Base-by-base conservation (phyloP, 345 rosid genomes). In the Bruguiera parviflora region DNA sequence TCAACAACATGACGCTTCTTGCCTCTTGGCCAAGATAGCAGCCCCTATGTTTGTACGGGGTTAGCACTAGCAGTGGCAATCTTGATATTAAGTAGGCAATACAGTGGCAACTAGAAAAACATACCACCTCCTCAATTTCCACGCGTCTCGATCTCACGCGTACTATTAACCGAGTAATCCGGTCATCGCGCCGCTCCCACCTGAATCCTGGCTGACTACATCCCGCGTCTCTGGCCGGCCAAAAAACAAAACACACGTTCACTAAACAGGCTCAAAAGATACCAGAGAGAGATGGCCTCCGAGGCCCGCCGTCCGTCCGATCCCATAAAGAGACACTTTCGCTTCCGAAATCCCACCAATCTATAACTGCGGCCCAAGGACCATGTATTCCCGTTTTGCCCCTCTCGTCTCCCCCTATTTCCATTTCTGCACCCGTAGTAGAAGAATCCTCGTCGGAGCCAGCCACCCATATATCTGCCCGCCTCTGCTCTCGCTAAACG, bases 391-490 rank as follows among this genome's bases (percentile, higher is more conserved):
- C 84, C 53, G 24, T 32, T 75, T 76, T 64, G 63, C 63, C 78
- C 83, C 79, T 66, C 72, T 73, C 0, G 4, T 18, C 2, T 66
- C 53, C 25, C 65, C 63, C 63, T 66, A 56, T 76, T 77, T 73
- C 62, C 89, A 72, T 19, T 72, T 79, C 81, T 67, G 43, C 22
- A 24, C 71, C 64, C 5, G 5, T 15, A 56, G 5, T 15, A 56
- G 71, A 55, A 66, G 27, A 73, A 18, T 77, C 75, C 89, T 95
- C 78, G 55, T 92, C 90, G 99, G 99, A 73, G 98, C 89, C 70
- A 95, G 90, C 87, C 70, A 95, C 90, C 87, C 99, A 92, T 84
- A 90, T 98, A 78, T 89, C 99, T 56, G 92, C 99, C 61, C 96
- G 99, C 28, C 92, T 96, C 91, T 92, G 92, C 79, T 86, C 88